These are phyloP conservation scores for Spergularia marina DNA, from an alignment of 148 eudicot species.

Conservation along the genomic window DNA sequence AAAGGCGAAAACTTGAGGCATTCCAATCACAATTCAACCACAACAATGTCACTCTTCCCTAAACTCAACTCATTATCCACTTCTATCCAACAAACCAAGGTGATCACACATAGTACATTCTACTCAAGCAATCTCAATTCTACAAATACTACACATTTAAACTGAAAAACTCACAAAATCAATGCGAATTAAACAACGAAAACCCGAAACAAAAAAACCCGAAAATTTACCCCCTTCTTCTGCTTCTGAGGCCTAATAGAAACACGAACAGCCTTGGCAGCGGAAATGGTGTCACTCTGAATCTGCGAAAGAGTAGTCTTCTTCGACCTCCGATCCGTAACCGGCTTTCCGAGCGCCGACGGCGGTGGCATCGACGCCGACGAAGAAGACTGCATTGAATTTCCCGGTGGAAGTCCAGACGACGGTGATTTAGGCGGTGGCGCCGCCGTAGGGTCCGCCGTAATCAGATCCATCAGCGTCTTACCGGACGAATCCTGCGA, in stretches of 20 bases:
- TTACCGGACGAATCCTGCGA: slow-evolving; percentile 77
- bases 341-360: slow-evolving; percentile 41
- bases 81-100: neutral
- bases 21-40: too few species aligned
- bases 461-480: slow-evolving; percentile 93
- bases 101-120: neutral
- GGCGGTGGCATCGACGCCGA: slow-evolving; percentile 36
- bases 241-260: slow-evolving; percentile 81
- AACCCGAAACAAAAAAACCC: neutral
- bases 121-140: neutral
- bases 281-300: slow-evolving; percentile 92
- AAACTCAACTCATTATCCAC: neutral
- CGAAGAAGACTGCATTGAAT: slow-evolving; percentile 15
- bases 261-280: slow-evolving; percentile 88
- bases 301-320: slow-evolving; percentile 74
- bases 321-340: slow-evolving; percentile 65
- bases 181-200: neutral
- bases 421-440: slow-evolving; percentile 31
- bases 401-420: neutral
- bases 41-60: neutral
- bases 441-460: slow-evolving; percentile 59
- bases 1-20: neutral
- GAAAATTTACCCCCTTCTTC: slow-evolving; percentile 55
- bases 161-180: neutral
- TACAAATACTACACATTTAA: neutral